Base-by-base conservation (phyloP, 306 rosid species). In the Acacia confusa region DNA sequence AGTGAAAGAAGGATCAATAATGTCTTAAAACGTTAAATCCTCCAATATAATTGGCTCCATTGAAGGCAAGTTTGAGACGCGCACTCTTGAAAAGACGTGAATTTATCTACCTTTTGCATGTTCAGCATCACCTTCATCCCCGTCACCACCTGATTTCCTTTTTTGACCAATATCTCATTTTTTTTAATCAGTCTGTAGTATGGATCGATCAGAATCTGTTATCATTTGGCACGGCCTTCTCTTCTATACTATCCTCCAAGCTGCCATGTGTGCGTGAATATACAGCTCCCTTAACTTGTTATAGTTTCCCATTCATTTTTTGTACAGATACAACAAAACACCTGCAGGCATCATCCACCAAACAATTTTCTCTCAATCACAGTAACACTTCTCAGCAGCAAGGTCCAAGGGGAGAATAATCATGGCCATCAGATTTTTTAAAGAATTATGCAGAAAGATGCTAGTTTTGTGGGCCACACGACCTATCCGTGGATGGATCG, bases 391-490 rank as follows among this genome's bases (percentile, higher is more conserved):
- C 0, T 5, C 19, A 36, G 40, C 43, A 9, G 38, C 27, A 48
- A 52, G 61, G 28, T 9, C 38, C 67, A 50, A 28, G 43, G n/a
- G 15, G 24, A 74, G 24, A 74, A 12, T 40, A 22, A 57, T 22
- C 2, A 9, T 65, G 55, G 55, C 74, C 72, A 34, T 12, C 9
- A 11, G 68, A 25, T 27, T 27, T 13, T 58, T 60, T 57, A 1
- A 24, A 11, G 66, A 60, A 34, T 25, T 25, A n/a, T 55, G 61
- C 34, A 27, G 38, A 61, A 61, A 19, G 20, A 13, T 27, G 36
- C 19, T 27, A 13, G 19, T 61, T 72, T 38, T 78, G 50, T 78
- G 87, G 87, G 78, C 82, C 85, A 84, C 64, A 50, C 32, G 16
- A 3, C 48, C 45, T 19, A 53, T 74, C 7, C 36, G 78, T 74